Evolutionary conservation across 1,284 basidiomycete genomes (phyloP).

Genomic region (Cryptococcus sp.): DNA sequence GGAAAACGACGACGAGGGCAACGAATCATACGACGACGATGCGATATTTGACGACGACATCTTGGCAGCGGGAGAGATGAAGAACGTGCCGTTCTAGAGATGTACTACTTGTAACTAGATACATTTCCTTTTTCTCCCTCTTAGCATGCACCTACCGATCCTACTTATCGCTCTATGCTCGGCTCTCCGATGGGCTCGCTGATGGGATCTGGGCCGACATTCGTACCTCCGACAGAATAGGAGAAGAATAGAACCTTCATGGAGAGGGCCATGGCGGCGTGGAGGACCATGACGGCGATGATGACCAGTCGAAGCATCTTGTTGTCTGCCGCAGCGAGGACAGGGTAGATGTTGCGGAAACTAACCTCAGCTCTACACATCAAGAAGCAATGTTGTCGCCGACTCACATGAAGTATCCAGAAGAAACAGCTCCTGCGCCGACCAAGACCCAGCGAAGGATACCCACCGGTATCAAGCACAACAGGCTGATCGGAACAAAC

Average conservation of each 20-base stretch:
- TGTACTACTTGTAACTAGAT: too few species aligned
- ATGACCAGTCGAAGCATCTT: slow-evolving; percentile 76
- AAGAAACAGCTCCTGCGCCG: slow-evolving; percentile 62
- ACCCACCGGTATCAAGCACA: slow-evolving; percentile 73
- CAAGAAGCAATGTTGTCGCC: background rate
- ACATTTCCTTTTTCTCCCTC: too few species aligned
- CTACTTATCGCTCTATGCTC: background rate
- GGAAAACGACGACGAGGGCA: slow-evolving; percentile 20
- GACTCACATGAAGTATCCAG: slow-evolving; percentile 69
- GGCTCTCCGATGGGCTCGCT: slow-evolving; percentile 9
- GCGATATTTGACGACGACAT: slow-evolving; percentile 67
- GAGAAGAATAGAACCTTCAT: slow-evolving; percentile 86
- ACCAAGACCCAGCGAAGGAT: slow-evolving; percentile 75
- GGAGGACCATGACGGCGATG: slow-evolving; percentile 62
- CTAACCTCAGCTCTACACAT: slow-evolving; percentile 12
- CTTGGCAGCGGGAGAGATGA: slow-evolving; percentile 74
- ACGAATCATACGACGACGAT: slow-evolving; percentile 37
- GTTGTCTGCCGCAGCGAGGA: slow-evolving; percentile 75
- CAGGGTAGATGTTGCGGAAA: slow-evolving; percentile 75
- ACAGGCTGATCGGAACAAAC: slow-evolving; percentile 58
- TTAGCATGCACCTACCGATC: background rate
- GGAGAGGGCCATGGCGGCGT: slow-evolving; percentile 67
- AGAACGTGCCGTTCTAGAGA: slow-evolving; percentile 63
- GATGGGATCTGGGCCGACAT: slow-evolving; percentile 32
- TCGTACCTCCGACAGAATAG: slow-evolving; percentile 32